phyloP scores from a whole-genome alignment of 768 basidiomycete species.

The Termitomyces eurrhizus region DNA sequence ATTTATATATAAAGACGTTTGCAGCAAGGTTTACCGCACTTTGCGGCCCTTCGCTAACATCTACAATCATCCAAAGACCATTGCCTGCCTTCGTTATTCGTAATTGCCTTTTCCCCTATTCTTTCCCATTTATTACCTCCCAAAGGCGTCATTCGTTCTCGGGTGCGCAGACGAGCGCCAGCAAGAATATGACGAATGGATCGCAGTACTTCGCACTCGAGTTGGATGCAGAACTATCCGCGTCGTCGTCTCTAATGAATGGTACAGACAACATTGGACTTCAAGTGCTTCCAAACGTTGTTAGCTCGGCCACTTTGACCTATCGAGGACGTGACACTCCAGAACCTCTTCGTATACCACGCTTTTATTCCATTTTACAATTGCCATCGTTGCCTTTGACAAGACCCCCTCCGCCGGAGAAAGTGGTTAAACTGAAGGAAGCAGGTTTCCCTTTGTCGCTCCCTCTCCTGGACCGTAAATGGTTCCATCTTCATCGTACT shows the following conservation, averaged over 20 bases:
- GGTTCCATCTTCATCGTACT: slow-evolving; percentile 16
- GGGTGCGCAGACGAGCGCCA: slow-evolving; percentile 7
- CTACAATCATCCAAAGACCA: slow-evolving; percentile 1
- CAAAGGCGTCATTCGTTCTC: slow-evolving; percentile 9
- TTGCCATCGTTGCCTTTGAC: neutral
- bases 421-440: slow-evolving; percentile 7
- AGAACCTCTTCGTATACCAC: slow-evolving; percentile 6
- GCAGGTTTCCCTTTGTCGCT: slow-evolving; percentile 14
- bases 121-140: slow-evolving; percentile 9
- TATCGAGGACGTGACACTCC: neutral
- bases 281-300: neutral
- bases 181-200: slow-evolving; percentile 14
- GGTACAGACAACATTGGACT: neutral
- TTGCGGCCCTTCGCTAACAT: neutral
- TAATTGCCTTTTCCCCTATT: slow-evolving; percentile 11
- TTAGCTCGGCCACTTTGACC: neutral
- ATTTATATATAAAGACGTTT: neutral
- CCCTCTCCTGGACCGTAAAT: slow-evolving; percentile 12
- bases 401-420: neutral
- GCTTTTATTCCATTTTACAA: neutral
- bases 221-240: slow-evolving; percentile 1
- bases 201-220: slow-evolving; percentile 1
- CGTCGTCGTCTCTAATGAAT: neutral
- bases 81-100: slow-evolving; percentile 2
- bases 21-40: neutral